Evolutionary conservation across 257 asterid genomes (phyloP).

Genomic region (Penstemon newberryi): DNA sequence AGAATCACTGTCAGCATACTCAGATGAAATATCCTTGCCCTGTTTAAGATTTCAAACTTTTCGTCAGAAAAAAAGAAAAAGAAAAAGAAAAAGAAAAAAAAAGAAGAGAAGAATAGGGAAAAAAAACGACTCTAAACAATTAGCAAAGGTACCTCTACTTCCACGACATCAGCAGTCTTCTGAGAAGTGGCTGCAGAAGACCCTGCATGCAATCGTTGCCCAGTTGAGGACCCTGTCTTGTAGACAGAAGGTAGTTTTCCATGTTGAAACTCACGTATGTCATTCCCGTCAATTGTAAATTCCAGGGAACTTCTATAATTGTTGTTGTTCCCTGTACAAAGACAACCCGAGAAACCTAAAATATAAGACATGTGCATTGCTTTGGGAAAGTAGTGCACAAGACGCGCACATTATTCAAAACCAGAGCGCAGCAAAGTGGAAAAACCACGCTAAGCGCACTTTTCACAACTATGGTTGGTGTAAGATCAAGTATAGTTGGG

Average conservation of each 20-base stretch:
- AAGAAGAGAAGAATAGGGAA: too few relatives aligned
- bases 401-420: too few relatives aligned
- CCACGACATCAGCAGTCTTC: conserved; percentile 15
- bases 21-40: neutral
- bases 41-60: too few relatives aligned
- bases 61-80: too few relatives aligned
- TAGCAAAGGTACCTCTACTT: conserved; percentile 1
- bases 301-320: neutral
- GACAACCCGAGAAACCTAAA: neutral
- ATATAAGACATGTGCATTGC: neutral
- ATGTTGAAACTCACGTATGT: neutral
- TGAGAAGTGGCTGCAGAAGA: conserved; percentile 1
- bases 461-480: too few relatives aligned
- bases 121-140: conserved; percentile 10
- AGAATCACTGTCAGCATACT: conserved; percentile 13
- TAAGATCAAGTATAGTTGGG: too few relatives aligned
- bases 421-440: too few relatives aligned
- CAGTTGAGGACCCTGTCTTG: conserved; percentile 14
- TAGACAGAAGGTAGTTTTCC: neutral
- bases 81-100: too few relatives aligned
- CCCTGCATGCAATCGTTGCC: neutral
- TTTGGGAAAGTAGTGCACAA: too few relatives aligned
- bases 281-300: neutral
- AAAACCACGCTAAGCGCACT: too few relatives aligned
- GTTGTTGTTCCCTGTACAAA: conserved; percentile 20